A percentile compares a stretch with the other conserved stretches of the same genome.
phyloP scores from a whole-genome alignment of 768 basidiomycete genomes.

The Pilatotrama ljubarskyi region DNA sequence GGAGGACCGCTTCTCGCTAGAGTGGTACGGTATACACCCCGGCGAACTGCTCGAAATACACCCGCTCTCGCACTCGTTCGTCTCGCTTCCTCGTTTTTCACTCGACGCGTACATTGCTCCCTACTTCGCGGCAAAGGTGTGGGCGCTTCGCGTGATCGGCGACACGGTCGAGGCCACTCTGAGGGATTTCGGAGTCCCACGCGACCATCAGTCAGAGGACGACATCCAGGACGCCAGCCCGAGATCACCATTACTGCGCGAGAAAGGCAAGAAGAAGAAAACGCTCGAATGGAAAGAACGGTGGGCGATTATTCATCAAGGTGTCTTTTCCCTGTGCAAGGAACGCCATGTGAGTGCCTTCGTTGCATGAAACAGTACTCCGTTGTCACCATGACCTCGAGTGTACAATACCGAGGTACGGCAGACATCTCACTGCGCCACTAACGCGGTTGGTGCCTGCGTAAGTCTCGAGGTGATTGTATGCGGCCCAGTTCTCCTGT shows the following conservation, averaged over 20 bases:
- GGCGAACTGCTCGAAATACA: slow-evolving; percentile 76
- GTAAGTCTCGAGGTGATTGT: no score
- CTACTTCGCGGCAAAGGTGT: slow-evolving; percentile 58
- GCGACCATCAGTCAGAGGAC: slow-evolving; percentile 5
- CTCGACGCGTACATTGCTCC: slow-evolving; percentile 51
- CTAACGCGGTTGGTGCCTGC: no score
- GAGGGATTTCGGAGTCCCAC: not conserved
- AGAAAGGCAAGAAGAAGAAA: slow-evolving; percentile 24
- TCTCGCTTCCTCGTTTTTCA: slow-evolving; percentile 43
- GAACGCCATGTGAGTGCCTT: slow-evolving; percentile 47
- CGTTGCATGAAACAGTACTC: not conserved
- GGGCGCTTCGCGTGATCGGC: slow-evolving; percentile 50
- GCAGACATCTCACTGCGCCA: not conserved
- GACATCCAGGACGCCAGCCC: slow-evolving; percentile 3
- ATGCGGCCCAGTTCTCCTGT: no score
- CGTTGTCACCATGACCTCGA: not conserved
- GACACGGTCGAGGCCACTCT: slow-evolving; percentile 11
- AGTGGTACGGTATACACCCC: slow-evolving; percentile 60
- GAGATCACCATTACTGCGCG: slow-evolving; percentile 4
- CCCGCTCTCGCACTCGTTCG: slow-evolving; percentile 33
- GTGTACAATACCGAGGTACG: not conserved
- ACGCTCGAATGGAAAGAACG: slow-evolving; percentile 63
- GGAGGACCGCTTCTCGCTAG: slow-evolving; percentile 59
- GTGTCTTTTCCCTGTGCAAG: slow-evolving; percentile 53
- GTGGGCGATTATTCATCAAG: slow-evolving; percentile 63